These are phyloP conservation scores for Chimonanthus salicifolius DNA, from an alignment of 164 flowering plant genomes.

Conservation along the genomic window DNA sequence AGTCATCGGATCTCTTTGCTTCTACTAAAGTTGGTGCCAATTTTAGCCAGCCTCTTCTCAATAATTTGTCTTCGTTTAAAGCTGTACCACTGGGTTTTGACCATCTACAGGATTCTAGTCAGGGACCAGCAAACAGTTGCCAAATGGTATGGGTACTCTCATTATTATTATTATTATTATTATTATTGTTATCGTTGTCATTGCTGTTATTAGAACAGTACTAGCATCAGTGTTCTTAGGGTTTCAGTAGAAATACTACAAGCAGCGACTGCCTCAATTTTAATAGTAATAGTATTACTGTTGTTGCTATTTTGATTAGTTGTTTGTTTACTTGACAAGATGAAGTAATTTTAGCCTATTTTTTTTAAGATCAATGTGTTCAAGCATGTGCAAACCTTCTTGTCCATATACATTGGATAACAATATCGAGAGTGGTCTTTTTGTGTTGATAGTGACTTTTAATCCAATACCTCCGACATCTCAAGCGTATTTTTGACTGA, in stretches of 20 bases:
- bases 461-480: no score
- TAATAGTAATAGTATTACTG: not conserved
- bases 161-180: not conserved
- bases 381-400: not conserved
- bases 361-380: no score
- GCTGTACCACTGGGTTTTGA: conserved; percentile 27
- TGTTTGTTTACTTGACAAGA: not conserved
- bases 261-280: no score
- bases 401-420: no score
- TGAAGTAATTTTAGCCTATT: no score
- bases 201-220: not conserved
- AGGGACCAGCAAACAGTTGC: conserved; percentile 25
- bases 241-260: not conserved
- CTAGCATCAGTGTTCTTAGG: not conserved
- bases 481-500: no score
- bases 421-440: no score
- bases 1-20: conserved; percentile 51
- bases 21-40: conserved; percentile 35
- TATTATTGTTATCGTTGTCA: not conserved
- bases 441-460: no score
- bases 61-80: conserved; percentile 22
- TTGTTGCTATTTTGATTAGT: not conserved
- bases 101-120: conserved; percentile 34
- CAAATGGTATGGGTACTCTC: conserved; percentile 31
- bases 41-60: conserved; percentile 20